Evolutionary conservation across 2,329 filamentous ascomycete genomes (phyloP).

Genomic region (Fusarium continuum): DNA sequence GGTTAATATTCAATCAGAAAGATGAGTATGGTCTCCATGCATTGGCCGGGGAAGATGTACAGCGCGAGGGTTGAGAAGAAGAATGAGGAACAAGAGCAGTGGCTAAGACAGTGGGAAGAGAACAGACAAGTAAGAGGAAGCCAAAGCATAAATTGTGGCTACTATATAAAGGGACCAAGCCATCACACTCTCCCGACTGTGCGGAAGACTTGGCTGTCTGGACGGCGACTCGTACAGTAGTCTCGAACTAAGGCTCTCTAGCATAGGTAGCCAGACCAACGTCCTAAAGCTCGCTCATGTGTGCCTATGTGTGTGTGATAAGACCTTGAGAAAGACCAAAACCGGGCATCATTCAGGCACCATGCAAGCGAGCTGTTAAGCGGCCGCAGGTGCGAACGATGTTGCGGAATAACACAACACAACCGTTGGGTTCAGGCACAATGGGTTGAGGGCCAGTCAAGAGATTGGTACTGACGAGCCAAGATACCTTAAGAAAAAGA

Average conservation of each 20-base stretch:
- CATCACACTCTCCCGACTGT: slow-evolving; percentile 5
- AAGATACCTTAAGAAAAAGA: neutral
- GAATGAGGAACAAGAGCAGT: neutral
- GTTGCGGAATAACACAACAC: neutral
- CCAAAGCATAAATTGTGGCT: slow-evolving; percentile 29
- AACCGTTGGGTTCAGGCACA: neutral
- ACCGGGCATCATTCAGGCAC: neutral
- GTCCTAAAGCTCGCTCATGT: neutral
- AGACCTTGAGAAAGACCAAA: neutral
- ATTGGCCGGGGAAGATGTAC: neutral
- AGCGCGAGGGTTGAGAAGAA: neutral
- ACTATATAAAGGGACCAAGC: neutral
- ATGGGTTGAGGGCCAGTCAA: neutral
- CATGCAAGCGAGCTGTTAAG: neutral
- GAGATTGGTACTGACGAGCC: neutral
- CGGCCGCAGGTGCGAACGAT: neutral
- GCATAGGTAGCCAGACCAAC: neutral
- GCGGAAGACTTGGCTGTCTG: neutral
- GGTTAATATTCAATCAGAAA: neutral
- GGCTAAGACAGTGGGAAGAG: neutral
- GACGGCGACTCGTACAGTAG: neutral
- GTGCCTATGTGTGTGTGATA: neutral
- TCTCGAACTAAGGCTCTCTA: neutral
- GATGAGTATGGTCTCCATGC: neutral
- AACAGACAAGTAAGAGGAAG: neutral